Evolutionary conservation across 2,329 filamentous ascomycete species (phyloP).

Genomic region (Diplodia sapinea): DNA sequence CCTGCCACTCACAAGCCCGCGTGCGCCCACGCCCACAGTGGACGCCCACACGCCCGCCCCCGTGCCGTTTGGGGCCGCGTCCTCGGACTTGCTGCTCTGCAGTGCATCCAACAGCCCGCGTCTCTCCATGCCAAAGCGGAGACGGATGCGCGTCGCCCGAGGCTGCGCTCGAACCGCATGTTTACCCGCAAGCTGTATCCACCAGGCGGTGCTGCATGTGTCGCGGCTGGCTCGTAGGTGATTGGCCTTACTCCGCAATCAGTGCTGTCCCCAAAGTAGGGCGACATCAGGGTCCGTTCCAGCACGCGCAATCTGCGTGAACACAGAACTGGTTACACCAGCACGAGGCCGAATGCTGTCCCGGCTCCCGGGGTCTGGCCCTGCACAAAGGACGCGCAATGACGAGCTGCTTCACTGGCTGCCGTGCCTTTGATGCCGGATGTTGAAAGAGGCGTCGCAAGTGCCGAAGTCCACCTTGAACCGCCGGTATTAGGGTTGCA

Average conservation of each 20-base stretch:
- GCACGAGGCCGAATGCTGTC: not conserved
- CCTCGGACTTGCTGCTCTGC: not conserved
- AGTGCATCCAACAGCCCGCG: not conserved
- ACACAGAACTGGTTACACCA: not conserved
- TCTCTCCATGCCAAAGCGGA: not conserved
- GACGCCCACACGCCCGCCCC: not conserved
- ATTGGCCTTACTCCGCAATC: too few species aligned
- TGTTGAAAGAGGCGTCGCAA: slow-evolving; percentile 17
- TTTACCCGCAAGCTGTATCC: not conserved
- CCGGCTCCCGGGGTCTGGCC: not conserved
- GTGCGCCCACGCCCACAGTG: not conserved
- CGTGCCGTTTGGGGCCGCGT: not conserved
- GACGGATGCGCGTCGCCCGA: not conserved
- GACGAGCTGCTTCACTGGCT: not conserved
- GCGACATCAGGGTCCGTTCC: not conserved
- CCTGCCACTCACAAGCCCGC: slow-evolving; percentile 1
- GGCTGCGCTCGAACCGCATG: not conserved
- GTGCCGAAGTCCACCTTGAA: not conserved
- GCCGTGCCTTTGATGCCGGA: not conserved
- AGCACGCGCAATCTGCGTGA: not conserved
- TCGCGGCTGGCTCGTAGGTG: not conserved
- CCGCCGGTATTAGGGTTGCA: not conserved
- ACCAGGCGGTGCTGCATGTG: not conserved
- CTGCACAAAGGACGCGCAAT: too few species aligned
- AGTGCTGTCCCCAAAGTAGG: not conserved